Evolutionary conservation across 139 green algal species (phyloP).

Genomic region (Chlorella sp.): DNA sequence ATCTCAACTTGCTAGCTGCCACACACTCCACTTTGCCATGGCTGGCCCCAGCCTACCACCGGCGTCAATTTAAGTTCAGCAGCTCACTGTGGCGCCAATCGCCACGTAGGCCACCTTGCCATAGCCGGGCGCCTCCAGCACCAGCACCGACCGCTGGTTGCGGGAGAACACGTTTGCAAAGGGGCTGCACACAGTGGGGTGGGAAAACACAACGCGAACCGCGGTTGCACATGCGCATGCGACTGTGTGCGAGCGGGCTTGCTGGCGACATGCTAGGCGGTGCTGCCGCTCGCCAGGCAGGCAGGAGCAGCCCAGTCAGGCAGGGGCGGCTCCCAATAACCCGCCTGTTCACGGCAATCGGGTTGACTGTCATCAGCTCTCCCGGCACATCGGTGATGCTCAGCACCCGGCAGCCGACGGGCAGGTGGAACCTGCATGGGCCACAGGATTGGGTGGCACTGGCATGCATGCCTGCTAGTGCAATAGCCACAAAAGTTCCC

Average conservation of each 20-base stretch:
- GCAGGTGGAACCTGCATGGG: conserved; percentile 40
- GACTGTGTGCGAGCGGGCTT: too few relatives aligned
- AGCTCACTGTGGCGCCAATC: conserved; percentile 52
- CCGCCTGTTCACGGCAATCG: not conserved
- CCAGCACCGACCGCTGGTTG: conserved; percentile 58
- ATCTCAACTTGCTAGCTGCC: not conserved
- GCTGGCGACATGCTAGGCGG: too few relatives aligned
- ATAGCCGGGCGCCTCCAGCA: conserved; percentile 36
- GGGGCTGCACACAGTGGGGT: too few relatives aligned
- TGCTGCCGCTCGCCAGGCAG: too few relatives aligned
- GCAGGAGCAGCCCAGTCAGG: too few relatives aligned
- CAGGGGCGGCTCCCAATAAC: too few relatives aligned
- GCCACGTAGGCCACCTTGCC: conserved; percentile 52
- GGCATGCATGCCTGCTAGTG: too few relatives aligned
- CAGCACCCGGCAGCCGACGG: conserved; percentile 36
- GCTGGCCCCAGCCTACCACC: not conserved
- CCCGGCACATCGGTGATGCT: conserved; percentile 45
- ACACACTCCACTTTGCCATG: too few relatives aligned
- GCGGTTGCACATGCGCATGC: too few relatives aligned
- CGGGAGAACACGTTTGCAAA: conserved; percentile 57
- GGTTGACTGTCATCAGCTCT: conserved; percentile 51
- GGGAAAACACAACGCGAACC: too few relatives aligned
- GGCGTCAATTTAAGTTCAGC: not conserved
- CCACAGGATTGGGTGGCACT: too few relatives aligned
- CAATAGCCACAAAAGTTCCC: too few relatives aligned